phyloP scores from a whole-genome alignment of 345 rosid species.

The Salix purpurea region DNA sequence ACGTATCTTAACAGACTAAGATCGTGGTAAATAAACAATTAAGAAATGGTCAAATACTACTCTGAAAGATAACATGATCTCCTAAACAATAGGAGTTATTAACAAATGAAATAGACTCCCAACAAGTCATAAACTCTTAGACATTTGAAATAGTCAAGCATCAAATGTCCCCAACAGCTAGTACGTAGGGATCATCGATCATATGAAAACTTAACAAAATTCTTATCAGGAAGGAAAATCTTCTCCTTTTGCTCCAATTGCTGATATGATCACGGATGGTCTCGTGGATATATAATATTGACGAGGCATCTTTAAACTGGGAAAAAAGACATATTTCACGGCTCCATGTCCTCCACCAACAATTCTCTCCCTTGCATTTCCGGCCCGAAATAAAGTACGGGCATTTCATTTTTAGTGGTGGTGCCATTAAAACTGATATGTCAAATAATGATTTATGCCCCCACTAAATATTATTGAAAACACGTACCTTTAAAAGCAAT shows the following conservation, averaged over 20 bases:
- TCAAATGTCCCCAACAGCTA: no score
- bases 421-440: slow-evolving; percentile 6
- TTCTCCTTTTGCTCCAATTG: not conserved
- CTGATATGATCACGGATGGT: not conserved
- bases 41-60: no score
- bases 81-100: no score
- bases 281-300: not conserved
- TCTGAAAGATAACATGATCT: no score
- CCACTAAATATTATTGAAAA: slow-evolving; percentile 16
- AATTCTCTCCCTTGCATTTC: not conserved
- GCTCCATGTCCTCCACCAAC: not conserved
- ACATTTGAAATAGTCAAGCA: no score
- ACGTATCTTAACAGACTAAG: no score
- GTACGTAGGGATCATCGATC: slow-evolving; percentile 6
- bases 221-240: not conserved
- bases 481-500: not conserved
- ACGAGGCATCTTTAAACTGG: not conserved
- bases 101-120: no score
- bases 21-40: no score
- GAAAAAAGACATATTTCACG: not conserved
- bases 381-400: not conserved
- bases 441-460: slow-evolving; percentile 21
- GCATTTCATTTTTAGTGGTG: not conserved
- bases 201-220: not conserved
- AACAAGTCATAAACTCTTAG: no score